Conservation (phyloP, 441 rosid species). For the Gossypium trilobum region DNA sequence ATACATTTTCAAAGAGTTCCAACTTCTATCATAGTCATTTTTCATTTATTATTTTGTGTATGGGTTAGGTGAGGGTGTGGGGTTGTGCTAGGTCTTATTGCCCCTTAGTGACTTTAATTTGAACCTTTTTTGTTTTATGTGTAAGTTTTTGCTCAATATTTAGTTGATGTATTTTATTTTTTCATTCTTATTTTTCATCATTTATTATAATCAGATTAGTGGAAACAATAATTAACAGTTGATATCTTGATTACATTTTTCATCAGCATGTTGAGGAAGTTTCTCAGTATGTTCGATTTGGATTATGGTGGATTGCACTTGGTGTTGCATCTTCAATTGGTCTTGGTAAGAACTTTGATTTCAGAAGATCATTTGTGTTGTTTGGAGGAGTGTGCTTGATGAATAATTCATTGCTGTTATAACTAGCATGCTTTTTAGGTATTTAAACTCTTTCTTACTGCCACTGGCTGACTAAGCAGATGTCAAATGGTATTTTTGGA, state of each 20-base stretch:
- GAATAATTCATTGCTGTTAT: background rate
- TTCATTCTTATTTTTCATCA: background rate
- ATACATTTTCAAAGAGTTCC: too few relatives aligned
- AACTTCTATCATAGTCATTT: too few relatives aligned
- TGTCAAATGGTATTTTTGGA: background rate
- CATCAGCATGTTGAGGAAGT: slow-evolving; percentile 75
- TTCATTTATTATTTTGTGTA: too few relatives aligned
- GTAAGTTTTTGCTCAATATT: background rate
- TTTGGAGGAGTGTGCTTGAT: background rate
- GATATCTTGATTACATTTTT: background rate
- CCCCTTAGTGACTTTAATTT: background rate
- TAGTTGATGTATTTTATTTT: background rate
- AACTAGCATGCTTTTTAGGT: background rate
- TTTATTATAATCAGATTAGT: background rate
- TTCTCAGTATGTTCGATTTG: slow-evolving; percentile 54
- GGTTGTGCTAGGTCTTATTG: background rate
- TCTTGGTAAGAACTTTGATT: slow-evolving; percentile 55
- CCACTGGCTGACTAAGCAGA: background rate
- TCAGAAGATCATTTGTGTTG: background rate
- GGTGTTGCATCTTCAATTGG: slow-evolving; percentile 99
- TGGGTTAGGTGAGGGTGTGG: too few relatives aligned
- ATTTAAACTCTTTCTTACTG: background rate
- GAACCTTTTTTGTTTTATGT: background rate
- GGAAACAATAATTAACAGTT: background rate
- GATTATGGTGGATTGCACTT: slow-evolving; percentile 90